Evolutionary conservation across 2,329 filamentous ascomycete genomes (phyloP).

Genomic region (Thielaviopsis musarum): DNA sequence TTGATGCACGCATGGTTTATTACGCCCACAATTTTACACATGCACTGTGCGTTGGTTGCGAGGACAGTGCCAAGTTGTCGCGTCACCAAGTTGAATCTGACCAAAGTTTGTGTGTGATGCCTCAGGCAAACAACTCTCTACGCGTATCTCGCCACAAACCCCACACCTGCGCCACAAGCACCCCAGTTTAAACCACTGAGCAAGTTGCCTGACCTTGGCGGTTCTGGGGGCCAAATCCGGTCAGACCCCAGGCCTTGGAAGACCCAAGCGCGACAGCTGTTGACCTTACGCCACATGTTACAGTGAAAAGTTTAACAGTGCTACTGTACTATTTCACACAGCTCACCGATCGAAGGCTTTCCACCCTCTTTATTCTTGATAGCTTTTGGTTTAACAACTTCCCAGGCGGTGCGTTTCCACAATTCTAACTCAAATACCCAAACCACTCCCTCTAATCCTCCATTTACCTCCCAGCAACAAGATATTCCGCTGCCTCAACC

Average conservation of each 20-base stretch:
- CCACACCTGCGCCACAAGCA: conserved; percentile 2
- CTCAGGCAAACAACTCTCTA: conserved; percentile 6
- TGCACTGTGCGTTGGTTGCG: background rate
- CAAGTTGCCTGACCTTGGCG: background rate
- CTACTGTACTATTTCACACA: background rate
- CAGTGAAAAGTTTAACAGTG: background rate
- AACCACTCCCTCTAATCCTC: background rate
- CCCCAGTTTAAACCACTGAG: background rate
- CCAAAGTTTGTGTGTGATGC: conserved; percentile 1
- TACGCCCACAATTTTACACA: background rate
- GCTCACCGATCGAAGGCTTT: background rate
- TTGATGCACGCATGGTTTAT: background rate
- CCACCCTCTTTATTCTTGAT: background rate
- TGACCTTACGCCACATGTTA: background rate
- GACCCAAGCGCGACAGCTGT: background rate
- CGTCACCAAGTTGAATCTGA: background rate
- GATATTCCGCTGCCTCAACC: background rate
- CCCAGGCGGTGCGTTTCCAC: background rate
- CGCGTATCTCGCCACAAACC: background rate
- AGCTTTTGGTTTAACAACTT: background rate
- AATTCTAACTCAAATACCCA: background rate
- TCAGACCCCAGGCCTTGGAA: background rate
- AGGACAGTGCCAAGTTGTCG: background rate
- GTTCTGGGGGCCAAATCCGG: background rate
- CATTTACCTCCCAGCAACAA: background rate